Percentiles rank a stretch among this genome's conserved stretches.
phyloP scores from a whole-genome alignment of 2,329 filamentous ascomycete species.

The Fonsecaea pugnacius region DNA sequence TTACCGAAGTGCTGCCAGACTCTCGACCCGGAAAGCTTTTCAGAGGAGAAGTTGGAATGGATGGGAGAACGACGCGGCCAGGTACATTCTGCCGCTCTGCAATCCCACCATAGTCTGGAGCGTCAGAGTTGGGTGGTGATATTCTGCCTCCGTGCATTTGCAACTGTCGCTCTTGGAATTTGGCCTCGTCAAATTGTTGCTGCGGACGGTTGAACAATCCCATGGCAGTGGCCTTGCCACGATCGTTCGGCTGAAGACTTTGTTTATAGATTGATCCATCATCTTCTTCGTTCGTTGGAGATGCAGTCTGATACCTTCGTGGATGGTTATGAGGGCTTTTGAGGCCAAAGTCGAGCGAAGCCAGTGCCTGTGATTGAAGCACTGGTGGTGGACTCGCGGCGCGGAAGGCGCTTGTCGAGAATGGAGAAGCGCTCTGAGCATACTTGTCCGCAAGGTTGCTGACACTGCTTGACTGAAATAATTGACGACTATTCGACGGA shows the following conservation, averaged over 20 bases:
- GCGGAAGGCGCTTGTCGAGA: slow-evolving; percentile 39
- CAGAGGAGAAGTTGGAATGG: slow-evolving; percentile 19
- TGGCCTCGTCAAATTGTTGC: slow-evolving; percentile 79
- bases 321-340: slow-evolving; percentile 20
- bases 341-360: slow-evolving; percentile 35
- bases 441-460: slow-evolving; percentile 65
- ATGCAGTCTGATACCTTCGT: slow-evolving; percentile 34
- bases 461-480: slow-evolving; percentile 60
- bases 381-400: slow-evolving; percentile 51
- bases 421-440: slow-evolving; percentile 43
- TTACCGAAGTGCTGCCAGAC: slow-evolving; percentile 8
- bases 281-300: slow-evolving; percentile 53
- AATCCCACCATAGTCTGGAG: slow-evolving; percentile 30
- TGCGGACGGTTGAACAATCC: slow-evolving; percentile 73
- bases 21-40: slow-evolving; percentile 16
- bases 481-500: slow-evolving; percentile 21
- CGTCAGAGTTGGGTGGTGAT: slow-evolving; percentile 51
- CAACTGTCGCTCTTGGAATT: slow-evolving; percentile 79
- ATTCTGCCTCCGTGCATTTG: slow-evolving; percentile 78
- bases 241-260: slow-evolving; percentile 73
- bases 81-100: slow-evolving; percentile 33
- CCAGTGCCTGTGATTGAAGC: slow-evolving; percentile 39
- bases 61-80: slow-evolving; percentile 7
- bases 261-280: slow-evolving; percentile 65
- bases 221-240: slow-evolving; percentile 78